Base-by-base conservation (phyloP, 1,139 yeast species). In the Nadsonia commutata region DNA sequence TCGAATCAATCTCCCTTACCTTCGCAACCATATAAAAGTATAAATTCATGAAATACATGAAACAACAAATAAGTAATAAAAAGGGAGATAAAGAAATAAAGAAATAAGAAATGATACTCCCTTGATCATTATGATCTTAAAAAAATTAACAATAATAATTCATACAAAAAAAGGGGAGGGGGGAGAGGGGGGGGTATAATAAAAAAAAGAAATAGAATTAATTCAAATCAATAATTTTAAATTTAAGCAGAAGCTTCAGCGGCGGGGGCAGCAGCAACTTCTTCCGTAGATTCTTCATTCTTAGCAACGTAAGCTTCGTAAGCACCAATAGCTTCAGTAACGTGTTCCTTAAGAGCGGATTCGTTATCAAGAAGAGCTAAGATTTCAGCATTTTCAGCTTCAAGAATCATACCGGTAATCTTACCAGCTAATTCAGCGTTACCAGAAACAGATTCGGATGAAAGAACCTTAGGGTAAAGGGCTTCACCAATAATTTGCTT, bases 331-430 rank as follows among this genome's bases (percentile, higher is more conserved):
- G 99, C 98, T 68, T 90, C 97, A 59, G 82, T 82, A 63, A 90
- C 86, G 67, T 88, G 95, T 65, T 78, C 77, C 71, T 80, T 81
- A 72, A 90, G 84, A 56, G 83, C 76, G 57, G 78, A 88, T 53
- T 85, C 95, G 48, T 66, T 68, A 63, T 88, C 94, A 64, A 84
- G 78, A 65, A 90, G 74, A 52, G 83, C 81, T 62, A 88, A 70
- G 58, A 93, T 83, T 70, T 90, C 96, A 61, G 78, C 78, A 68
- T 83, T 84, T 62, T 86, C 94, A 78, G 90, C 80, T 64, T 88
- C 96, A 64, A 90, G 78, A 74, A 90, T 79, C 98, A 90, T 90
- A 72, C 97, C 98, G 56, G 99, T 90, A 64, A 90, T 86, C 75
- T 88, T 90, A 70, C 96, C 95, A 56, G 97, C 96, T 62, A 95